Conservation (phyloP, 345 rosid genomes). For the Carallia brachiata region DNA sequence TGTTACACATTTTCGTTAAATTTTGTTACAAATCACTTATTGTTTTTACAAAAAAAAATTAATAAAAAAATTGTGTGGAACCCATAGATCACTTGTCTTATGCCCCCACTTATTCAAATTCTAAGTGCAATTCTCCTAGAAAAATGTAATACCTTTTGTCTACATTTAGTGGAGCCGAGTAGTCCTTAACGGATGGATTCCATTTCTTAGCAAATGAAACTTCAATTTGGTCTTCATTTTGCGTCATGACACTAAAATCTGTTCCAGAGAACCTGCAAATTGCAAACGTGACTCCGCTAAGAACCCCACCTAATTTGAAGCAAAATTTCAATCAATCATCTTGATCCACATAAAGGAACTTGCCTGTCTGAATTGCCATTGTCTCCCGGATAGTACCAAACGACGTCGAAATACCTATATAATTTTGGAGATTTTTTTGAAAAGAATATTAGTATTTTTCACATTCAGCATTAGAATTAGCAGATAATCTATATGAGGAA, state of each 20-base stretch:
- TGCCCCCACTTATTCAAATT: too few species aligned
- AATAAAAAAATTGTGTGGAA: too few species aligned
- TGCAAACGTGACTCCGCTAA: too few species aligned
- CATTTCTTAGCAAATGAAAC: slow-evolving; percentile 22
- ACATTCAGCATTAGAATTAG: not conserved
- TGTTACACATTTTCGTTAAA: too few species aligned
- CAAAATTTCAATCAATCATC: too few species aligned
- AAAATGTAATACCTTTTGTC: slow-evolving; percentile 60
- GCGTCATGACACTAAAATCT: slow-evolving; percentile 12
- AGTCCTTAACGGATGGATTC: too few species aligned
- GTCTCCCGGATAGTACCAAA: slow-evolving; percentile 21
- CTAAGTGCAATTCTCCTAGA: not conserved
- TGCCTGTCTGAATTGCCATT: slow-evolving; percentile 4
- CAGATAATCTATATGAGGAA: not conserved
- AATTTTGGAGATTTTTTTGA: not conserved
- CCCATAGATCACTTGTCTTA: too few species aligned
- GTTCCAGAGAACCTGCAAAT: too few species aligned
- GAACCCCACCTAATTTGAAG: too few species aligned
- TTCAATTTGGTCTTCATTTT: slow-evolving; percentile 24
- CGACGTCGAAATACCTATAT: slow-evolving; percentile 25
- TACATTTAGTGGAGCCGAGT: slow-evolving; percentile 59
- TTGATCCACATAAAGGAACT: too few species aligned
- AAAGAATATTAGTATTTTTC: not conserved
- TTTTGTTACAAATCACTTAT: too few species aligned
- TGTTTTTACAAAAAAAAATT: too few species aligned